A percentile compares a stretch with the other conserved stretches of the same genome.
Evolutionary conservation across 495 filamentous ascomycete species (phyloP).

Genomic region (Penicillium tannophilum): DNA sequence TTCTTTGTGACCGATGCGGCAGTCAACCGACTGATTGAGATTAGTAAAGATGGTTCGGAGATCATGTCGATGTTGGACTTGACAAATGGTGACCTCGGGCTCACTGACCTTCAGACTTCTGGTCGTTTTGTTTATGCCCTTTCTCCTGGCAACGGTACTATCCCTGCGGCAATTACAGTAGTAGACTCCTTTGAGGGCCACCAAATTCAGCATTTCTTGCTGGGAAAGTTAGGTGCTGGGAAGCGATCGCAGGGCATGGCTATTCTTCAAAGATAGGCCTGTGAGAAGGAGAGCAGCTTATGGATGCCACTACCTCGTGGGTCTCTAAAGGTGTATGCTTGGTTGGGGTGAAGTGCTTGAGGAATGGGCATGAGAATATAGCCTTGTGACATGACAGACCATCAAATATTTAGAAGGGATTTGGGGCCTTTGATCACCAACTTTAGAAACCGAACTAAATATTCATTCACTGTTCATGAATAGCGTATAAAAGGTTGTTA

Average conservation of each 20-base stretch:
- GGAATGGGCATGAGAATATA: no score
- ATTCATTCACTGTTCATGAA: no score
- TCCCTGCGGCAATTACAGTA: constrained; percentile 48
- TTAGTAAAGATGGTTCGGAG: constrained; percentile 21
- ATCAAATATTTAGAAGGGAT: no score
- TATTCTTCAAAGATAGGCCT: background rate
- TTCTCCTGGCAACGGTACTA: constrained; percentile 52
- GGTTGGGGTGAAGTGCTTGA: no score
- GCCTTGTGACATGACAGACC: no score
- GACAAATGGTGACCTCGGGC: constrained; percentile 47
- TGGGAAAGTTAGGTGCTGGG: constrained; percentile 23
- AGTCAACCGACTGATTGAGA: constrained; percentile 54
- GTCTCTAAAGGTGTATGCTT: no score
- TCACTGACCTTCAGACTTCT: constrained; percentile 55
- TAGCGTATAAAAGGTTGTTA: no score
- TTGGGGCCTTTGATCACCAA: no score
- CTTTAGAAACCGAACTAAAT: no score
- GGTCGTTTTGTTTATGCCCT: constrained; percentile 58
- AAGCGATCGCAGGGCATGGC: constrained; percentile 5
- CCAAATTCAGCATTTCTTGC: constrained; percentile 42
- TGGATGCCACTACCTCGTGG: no score
- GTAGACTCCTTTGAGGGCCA: constrained; percentile 47
- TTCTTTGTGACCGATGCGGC: constrained; percentile 58
- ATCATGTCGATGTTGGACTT: constrained; percentile 44
- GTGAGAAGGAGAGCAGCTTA: no score